Conservation (phyloP, 345 rosid species). For the Psidium guajava region DNA sequence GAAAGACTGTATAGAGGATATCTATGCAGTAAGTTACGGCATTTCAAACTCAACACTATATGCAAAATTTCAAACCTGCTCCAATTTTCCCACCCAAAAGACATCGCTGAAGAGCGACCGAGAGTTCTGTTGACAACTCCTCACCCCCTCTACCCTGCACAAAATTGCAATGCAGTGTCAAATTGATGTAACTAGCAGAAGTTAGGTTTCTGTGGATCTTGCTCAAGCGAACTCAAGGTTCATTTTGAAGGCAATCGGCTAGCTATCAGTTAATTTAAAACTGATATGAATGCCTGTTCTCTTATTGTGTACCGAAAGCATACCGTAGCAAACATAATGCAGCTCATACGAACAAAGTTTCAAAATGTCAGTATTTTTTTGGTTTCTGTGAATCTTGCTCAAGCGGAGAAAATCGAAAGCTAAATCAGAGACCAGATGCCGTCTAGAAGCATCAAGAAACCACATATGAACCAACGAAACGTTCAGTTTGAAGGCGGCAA, state of each 20-base stretch:
- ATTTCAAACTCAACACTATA: background rate
- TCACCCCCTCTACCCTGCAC: conserved; percentile 90
- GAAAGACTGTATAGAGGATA: background rate
- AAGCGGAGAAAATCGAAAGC: background rate
- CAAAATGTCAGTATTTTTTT: background rate
- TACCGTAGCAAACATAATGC: rapidly evolving
- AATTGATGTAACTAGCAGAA: background rate
- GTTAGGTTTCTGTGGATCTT: background rate
- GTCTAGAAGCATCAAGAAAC: background rate
- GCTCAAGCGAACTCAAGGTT: background rate
- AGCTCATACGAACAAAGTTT: background rate
- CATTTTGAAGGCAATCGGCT: background rate
- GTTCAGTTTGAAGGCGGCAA: background rate
- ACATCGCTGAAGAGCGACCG: conserved; percentile 56
- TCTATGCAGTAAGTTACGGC: no score
- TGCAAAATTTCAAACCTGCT: conserved; percentile 27
- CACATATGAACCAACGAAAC: background rate
- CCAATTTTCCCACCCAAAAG: conserved; percentile 90
- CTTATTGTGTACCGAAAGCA: background rate
- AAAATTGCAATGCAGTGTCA: background rate
- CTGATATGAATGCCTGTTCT: background rate
- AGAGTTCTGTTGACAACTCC: conserved; percentile 77
- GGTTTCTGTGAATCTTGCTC: background rate
- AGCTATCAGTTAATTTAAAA: background rate
- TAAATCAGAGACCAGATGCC: background rate